Evolutionary conservation across 306 rosid genomes (phyloP), one percentile per base, ranked within the genome.

Genomic region (Amphicarpaea edgeworthii): DNA sequence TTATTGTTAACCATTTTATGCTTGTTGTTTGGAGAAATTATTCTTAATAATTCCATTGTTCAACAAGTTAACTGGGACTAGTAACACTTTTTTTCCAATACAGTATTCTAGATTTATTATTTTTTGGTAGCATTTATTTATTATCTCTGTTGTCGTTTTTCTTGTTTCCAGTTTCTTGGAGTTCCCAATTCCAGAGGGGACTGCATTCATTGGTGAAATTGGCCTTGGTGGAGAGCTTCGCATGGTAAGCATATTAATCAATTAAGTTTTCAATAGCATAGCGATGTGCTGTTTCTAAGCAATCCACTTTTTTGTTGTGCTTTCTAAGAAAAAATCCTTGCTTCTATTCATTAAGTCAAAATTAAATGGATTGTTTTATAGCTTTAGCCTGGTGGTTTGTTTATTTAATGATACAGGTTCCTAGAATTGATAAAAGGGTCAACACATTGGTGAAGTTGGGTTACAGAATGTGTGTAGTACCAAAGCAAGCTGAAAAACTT

Each of bases 221-320:
- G 98, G 97, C 69, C 97, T 92, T 7, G 79, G 90, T 8, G 97
- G 98, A n/a, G 98, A 95, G 87, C 91, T 95, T 80, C 97, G 96
- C 78, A 83, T 15, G 90, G 97, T 95, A 77, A 86, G 96, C 64
- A 58, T 49, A 15, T 80, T 45, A 28, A 17, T 34, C 38, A 70
- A 62, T 15, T 42, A 32, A 49, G 61, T 53, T 63, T 42, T 50
- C 74, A 23, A 42, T 19, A 15, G 64, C 41, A 32, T 70, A 71
- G 21, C 0, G 15, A 10, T 34, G 63, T 50, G 43, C 73, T 15
- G 0, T 2, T n/a, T n/a, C n/a, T n/a, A n/a, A n/a, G n/a, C n/a
- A n/a, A n/a, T n/a, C n/a, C 41, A 55, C 10, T 0, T 5, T 58
- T 68, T 58, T 74, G 6, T 50, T 30, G 42, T 58, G 9, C 28